phyloP scores from a whole-genome alignment of 2,329 filamentous ascomycete species.

The Ilyonectria destructans region DNA sequence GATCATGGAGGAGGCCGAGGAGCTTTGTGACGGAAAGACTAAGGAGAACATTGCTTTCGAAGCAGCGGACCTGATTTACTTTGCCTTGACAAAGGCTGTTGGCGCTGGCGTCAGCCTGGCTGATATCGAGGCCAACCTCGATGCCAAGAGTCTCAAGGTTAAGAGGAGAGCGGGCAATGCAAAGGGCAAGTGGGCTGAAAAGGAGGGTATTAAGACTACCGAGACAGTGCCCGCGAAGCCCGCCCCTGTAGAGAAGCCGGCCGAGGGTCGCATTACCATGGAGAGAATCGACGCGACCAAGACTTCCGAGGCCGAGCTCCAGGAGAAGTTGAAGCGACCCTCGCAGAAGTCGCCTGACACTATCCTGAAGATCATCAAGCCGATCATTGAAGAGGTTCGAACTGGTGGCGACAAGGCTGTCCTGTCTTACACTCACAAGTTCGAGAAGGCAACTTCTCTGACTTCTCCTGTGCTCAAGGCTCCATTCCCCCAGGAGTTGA shows the following conservation, averaged over 20 bases:
- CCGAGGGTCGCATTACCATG: slow-evolving; percentile 81
- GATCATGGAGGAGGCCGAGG: slow-evolving; percentile 98
- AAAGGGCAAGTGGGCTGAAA: slow-evolving; percentile 92
- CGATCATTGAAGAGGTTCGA: slow-evolving; percentile 92
- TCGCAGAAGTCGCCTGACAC: slow-evolving; percentile 96
- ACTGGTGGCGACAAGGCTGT: slow-evolving; percentile 89
- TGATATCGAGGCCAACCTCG: slow-evolving; percentile 92
- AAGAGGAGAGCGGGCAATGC: slow-evolving; percentile 94
- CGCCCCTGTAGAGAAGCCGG: slow-evolving; percentile 54
- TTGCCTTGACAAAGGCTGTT: slow-evolving; percentile 91
- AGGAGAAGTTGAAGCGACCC: slow-evolving; percentile 85
- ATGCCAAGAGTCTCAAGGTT: slow-evolving; percentile 95
- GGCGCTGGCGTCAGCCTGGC: slow-evolving; percentile 87
- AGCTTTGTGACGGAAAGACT: slow-evolving; percentile 89
- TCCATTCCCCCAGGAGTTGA: slow-evolving; percentile 87
- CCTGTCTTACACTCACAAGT: slow-evolving; percentile 96
- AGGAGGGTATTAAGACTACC: slow-evolving; percentile 76
- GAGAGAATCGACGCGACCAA: slow-evolving; percentile 80
- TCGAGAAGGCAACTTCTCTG: slow-evolving; percentile 94
- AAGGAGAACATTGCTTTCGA: slow-evolving; percentile 93
- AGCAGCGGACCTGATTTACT: slow-evolving; percentile 95
- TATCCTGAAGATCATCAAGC: slow-evolving; percentile 91
- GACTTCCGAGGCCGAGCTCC: slow-evolving; percentile 76
- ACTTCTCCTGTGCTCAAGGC: slow-evolving; percentile 91
- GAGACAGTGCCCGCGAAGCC: slow-evolving; percentile 56